These are phyloP conservation scores for Ascobolus immersus DNA, from an alignment of 495 filamentous ascomycete species.

Conservation along the genomic window DNA sequence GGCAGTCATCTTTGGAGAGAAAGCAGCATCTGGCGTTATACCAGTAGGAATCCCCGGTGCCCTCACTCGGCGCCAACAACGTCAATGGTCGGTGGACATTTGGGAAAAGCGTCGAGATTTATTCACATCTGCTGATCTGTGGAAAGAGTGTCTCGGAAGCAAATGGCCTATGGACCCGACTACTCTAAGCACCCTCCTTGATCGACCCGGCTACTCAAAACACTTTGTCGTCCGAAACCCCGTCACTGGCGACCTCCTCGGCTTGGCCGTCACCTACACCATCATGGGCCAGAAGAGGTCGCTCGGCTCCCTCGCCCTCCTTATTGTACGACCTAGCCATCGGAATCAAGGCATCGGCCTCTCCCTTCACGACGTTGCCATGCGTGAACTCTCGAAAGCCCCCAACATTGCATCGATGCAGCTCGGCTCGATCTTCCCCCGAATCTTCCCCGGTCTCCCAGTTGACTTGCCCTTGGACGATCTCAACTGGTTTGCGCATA, in stretches of 20 bases:
- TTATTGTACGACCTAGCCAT: slow-evolving; percentile 30
- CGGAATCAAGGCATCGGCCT: slow-evolving; percentile 28
- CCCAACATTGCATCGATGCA: slow-evolving; percentile 30
- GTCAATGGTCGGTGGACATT: slow-evolving; percentile 17
- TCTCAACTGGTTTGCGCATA: slow-evolving; percentile 29
- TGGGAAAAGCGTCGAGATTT: slow-evolving; percentile 18
- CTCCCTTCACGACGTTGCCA: slow-evolving; percentile 30
- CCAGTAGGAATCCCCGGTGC: slow-evolving; percentile 14
- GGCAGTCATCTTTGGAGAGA: slow-evolving; percentile 27
- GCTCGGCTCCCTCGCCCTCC: slow-evolving; percentile 31
- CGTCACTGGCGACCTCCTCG: slow-evolving; percentile 24
- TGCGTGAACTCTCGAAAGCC: slow-evolving; percentile 26
- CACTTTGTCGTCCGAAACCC: slow-evolving; percentile 35
- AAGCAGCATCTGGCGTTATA: slow-evolving; percentile 14
- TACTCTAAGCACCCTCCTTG: slow-evolving; percentile 27
- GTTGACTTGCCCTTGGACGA: slow-evolving; percentile 20
- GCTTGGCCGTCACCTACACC: slow-evolving; percentile 35
- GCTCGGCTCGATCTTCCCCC: slow-evolving; percentile 35
- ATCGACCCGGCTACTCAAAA: slow-evolving; percentile 33
- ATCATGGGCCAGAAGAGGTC: slow-evolving; percentile 29
- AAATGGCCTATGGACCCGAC: slow-evolving; percentile 27
- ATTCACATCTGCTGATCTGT: slow-evolving; percentile 17
- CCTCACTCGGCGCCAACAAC: slow-evolving; percentile 14
- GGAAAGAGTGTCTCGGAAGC: slow-evolving; percentile 17
- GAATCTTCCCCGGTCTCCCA: slow-evolving; percentile 32